These are phyloP conservation scores for Phytophthora sp. DNA, from an alignment of 352 stramenopile species.

Conservation along the genomic window DNA sequence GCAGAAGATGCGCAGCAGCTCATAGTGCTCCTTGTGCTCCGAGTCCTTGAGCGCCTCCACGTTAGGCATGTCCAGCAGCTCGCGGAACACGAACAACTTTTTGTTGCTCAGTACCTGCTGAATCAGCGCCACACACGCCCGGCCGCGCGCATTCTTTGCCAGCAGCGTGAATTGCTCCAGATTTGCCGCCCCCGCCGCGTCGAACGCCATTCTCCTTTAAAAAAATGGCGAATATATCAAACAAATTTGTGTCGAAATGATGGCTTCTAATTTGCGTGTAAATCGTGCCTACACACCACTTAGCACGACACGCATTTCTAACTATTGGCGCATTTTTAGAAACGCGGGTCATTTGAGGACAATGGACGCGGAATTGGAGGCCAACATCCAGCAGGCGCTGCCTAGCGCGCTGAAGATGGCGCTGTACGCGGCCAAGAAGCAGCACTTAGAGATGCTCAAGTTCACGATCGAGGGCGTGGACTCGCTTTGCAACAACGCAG, in stretches of 20 bases:
- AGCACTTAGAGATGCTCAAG: constrained; percentile 78
- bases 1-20: constrained; percentile 90
- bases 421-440: constrained; percentile 76
- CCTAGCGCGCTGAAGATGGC: constrained; percentile 78
- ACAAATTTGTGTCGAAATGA: neutral
- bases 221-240: constrained; percentile 19
- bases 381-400: constrained; percentile 64
- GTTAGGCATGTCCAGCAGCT: constrained; percentile 92
- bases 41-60: constrained; percentile 81
- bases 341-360: neutral
- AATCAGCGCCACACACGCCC: constrained; percentile 92
- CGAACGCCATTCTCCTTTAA: constrained; percentile 57
- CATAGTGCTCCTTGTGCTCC: constrained; percentile 79
- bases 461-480: constrained; percentile 73
- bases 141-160: constrained; percentile 89
- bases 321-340: constrained; percentile 30
- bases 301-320: constrained; percentile 3
- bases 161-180: constrained; percentile 94
- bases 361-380: constrained; percentile 69
- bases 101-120: constrained; percentile 93
- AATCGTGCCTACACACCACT: no score
- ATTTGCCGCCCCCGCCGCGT: constrained; percentile 65
- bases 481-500: constrained; percentile 69
- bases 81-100: constrained; percentile 94
- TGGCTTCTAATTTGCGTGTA: neutral